Evolutionary conservation across 192 early-diverging fungal genomes (phyloP).

Genomic region (Entomortierella parvispora): DNA sequence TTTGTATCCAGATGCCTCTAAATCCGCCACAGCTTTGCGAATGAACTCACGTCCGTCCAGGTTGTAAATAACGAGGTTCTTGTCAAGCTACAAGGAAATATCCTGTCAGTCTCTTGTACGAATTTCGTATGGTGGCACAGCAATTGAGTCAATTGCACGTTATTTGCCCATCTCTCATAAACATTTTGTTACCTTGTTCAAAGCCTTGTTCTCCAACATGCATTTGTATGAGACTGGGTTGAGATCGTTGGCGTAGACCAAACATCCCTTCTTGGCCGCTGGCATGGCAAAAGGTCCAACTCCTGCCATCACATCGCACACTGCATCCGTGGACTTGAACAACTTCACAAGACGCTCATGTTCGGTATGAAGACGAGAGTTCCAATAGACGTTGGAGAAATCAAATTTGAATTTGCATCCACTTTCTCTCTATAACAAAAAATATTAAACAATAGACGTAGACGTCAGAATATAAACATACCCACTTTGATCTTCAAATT

Average conservation of each 20-base stretch:
- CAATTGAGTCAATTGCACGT: no score
- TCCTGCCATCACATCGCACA: slow-evolving; percentile 98
- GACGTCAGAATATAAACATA: no score
- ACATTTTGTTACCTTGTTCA: slow-evolving; percentile 80
- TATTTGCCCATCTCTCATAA: no score
- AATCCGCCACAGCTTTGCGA: slow-evolving; percentile 73
- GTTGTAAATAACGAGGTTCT: slow-evolving; percentile 80
- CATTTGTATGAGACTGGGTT: slow-evolving; percentile 91
- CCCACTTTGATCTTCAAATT: no score
- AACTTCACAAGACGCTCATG: slow-evolving; percentile 89
- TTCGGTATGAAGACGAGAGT: slow-evolving; percentile 94
- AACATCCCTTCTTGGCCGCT: slow-evolving; percentile 81
- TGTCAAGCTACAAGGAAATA: slow-evolving; percentile 58
- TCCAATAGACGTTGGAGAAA: slow-evolving; percentile 99
- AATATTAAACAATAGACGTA: background rate
- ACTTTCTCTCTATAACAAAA: slow-evolving; percentile 78
- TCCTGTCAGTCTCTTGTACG: background rate
- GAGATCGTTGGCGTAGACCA: slow-evolving; percentile 97
- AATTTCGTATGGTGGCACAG: background rate
- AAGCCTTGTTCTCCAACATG: slow-evolving; percentile 79
- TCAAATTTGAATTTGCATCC: slow-evolving; percentile 93
- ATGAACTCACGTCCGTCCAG: slow-evolving; percentile 95
- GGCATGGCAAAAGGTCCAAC: slow-evolving; percentile 97
- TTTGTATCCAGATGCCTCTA: slow-evolving; percentile 55
- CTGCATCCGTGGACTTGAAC: slow-evolving; percentile 75